These are phyloP conservation scores for Auriscalpium orientale DNA, from an alignment of 768 basidiomycete species.

Conservation along the genomic window DNA sequence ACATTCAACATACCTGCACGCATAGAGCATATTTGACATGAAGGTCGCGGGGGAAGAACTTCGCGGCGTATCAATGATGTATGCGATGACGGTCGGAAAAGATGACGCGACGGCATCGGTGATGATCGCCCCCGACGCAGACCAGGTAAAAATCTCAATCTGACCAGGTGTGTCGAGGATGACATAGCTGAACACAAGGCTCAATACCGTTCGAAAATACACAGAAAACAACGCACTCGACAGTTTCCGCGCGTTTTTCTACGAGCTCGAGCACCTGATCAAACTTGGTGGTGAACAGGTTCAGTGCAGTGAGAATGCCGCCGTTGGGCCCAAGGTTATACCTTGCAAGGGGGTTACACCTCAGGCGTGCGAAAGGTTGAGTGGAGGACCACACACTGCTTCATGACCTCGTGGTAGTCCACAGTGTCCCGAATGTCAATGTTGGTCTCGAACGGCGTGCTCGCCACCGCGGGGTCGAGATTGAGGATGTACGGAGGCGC, in stretches of 20 bases:
- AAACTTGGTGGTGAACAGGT: slow-evolving; percentile 97
- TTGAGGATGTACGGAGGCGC: slow-evolving; percentile 93
- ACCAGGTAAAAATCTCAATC: slow-evolving; percentile 99
- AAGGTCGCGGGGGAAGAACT: slow-evolving; percentile 94
- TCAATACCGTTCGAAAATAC: background rate
- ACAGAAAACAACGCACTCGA: slow-evolving; percentile 57
- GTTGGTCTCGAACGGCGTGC: slow-evolving; percentile 89
- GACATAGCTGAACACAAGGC: slow-evolving; percentile 56
- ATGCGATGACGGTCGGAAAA: slow-evolving; percentile 90
- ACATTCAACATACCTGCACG: slow-evolving; percentile 66
- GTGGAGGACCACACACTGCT: slow-evolving; percentile 69
- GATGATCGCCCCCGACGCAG: slow-evolving; percentile 96
- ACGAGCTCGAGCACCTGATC: slow-evolving; percentile 91
- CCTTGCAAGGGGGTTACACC: slow-evolving; percentile 32
- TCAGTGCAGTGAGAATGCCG: slow-evolving; percentile 93
- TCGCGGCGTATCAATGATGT: slow-evolving; percentile 94
- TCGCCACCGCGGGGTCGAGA: slow-evolving; percentile 92
- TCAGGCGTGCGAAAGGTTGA: slow-evolving; percentile 5
- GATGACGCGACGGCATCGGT: slow-evolving; percentile 94
- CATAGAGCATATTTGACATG: slow-evolving; percentile 99
- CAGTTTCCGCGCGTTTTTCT: slow-evolving; percentile 81
- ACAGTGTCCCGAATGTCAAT: slow-evolving; percentile 98
- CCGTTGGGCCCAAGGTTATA: slow-evolving; percentile 99
- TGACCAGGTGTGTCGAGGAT: slow-evolving; percentile 97
- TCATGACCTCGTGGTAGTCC: slow-evolving; percentile 98